Evolutionary conservation across 176 grass and related monocot species (phyloP), one percentile per base, ranked within the genome.

Genomic region (Luzula sylvatica): DNA sequence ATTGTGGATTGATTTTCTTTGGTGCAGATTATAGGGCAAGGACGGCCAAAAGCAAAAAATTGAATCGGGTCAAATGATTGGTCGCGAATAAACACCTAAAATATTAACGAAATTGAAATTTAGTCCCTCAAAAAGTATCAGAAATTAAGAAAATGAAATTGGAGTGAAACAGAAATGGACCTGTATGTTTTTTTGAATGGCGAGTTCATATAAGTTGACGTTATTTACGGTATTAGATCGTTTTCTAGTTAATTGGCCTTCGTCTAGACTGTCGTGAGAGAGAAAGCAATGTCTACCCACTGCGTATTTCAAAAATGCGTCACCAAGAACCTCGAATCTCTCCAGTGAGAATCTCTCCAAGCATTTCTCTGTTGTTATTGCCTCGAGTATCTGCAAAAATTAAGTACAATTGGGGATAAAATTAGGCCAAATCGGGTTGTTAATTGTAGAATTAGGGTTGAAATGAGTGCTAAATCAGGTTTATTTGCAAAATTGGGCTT

Each of bases 311-410:
- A 95, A 72, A 73, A 95, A 88, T 69, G 90, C 74, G 73, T 95
- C 90, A 58, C 90, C 90, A 66, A 95, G 74, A 43, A 95, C 90
- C 78, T 95, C 90, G 71, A 85, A 86, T 39, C 90, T 70, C 71
- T 95, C 90, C 23, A 95, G 63, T 58, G 90, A 95, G 19, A 95
- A 46, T 45, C 90, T 80, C 55, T 95, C 90, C 73, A 79, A 75
- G 73, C 90, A 95, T 71, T 74, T 88, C 53, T 95, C 90, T 46
- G 90, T 95, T 67, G 90, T 95, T 59, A 95, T 62, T 42, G 90
- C 80, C 83, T 95, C 73, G 61, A 95, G 80, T 43, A 95, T 88
- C 90, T 95, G 77, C 46, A 7, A 1, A 53, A 76, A 82, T 42
- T 21, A 49, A 70, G 23, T 49, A 26, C 2, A 46, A 52, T 32